Conservation (phyloP, 2,329 filamentous ascomycete species). For the Fusarium beomiforme region DNA sequence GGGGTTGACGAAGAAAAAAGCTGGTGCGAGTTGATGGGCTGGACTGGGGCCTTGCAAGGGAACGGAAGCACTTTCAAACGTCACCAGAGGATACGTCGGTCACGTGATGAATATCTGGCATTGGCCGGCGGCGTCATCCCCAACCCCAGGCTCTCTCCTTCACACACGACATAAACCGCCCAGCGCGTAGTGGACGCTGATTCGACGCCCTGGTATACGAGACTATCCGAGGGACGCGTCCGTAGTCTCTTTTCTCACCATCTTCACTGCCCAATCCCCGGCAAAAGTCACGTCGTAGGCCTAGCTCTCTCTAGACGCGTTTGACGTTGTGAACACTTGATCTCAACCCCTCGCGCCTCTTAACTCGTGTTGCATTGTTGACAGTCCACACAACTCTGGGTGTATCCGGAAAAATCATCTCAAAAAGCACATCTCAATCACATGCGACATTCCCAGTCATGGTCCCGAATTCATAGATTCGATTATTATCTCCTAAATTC, state of each 20-base stretch:
- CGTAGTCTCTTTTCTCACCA: conserved; percentile 11
- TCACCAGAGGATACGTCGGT: conserved; percentile 43
- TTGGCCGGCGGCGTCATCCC: conserved; percentile 40
- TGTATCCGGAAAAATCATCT: conserved; percentile 44
- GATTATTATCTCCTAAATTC: conserved; percentile 42
- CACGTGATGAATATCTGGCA: conserved; percentile 47
- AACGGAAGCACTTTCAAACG: conserved; percentile 47
- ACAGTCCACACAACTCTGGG: conserved; percentile 45
- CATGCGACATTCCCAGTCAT: conserved; percentile 21
- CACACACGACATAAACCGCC: conserved; percentile 28
- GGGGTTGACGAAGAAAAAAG: conserved; percentile 50
- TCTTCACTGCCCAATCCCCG: conserved; percentile 11
- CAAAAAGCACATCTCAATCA: conserved; percentile 41
- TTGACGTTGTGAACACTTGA: conserved; percentile 31
- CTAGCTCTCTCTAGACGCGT: conserved; percentile 22
- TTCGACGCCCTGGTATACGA: conserved; percentile 34
- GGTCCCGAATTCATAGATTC: conserved; percentile 30
- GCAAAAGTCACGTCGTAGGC: conserved; percentile 8
- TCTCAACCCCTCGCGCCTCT: conserved; percentile 35
- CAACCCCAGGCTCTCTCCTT: conserved; percentile 23
- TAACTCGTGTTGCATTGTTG: conserved; percentile 43
- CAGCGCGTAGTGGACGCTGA: conserved; percentile 32
- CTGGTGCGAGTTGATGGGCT: conserved; percentile 46
- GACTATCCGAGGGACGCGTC: conserved; percentile 27
- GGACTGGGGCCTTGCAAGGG: conserved; percentile 31